Conservation (phyloP, 2,329 filamentous ascomycete genomes). For the Hypoxylon sp. region DNA sequence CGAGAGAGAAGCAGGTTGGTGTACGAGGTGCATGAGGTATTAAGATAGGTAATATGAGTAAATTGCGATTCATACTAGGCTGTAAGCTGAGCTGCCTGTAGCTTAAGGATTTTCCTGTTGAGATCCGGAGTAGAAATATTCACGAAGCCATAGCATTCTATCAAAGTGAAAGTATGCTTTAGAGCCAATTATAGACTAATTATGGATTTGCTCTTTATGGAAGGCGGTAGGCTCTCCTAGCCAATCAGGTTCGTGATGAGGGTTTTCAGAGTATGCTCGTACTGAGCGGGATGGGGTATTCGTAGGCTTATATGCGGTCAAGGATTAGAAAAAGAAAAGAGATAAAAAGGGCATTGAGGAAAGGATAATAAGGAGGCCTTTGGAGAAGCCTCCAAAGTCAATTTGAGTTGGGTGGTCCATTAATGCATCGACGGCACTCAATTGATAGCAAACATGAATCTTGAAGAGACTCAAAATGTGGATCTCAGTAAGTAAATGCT, state of each 20-base stretch:
- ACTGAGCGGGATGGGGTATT: background rate
- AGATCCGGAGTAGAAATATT: background rate
- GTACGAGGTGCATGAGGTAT: slow-evolving; percentile 8
- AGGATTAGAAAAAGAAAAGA: too few species aligned
- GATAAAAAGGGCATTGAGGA: too few species aligned
- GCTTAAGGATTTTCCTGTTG: background rate
- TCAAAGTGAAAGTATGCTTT: too few species aligned
- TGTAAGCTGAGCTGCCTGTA: background rate
- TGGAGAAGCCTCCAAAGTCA: background rate
- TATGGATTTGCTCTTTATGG: background rate
- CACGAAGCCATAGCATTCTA: background rate
- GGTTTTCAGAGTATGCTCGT: background rate
- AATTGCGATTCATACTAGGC: slow-evolving; percentile 10
- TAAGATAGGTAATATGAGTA: background rate
- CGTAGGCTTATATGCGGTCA: background rate
- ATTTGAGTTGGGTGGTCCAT: background rate
- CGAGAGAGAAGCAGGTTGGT: background rate
- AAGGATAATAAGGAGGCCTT: background rate
- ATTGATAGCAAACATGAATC: too few species aligned
- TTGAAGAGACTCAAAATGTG: background rate
- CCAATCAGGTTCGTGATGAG: background rate
- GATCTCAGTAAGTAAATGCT: background rate
- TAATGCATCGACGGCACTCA: background rate
- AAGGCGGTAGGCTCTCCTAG: background rate
- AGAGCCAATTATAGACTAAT: background rate